Evolutionary conservation across 2,329 filamentous ascomycete genomes (phyloP).

Genomic region (Phaeomoniella chlamydospora): DNA sequence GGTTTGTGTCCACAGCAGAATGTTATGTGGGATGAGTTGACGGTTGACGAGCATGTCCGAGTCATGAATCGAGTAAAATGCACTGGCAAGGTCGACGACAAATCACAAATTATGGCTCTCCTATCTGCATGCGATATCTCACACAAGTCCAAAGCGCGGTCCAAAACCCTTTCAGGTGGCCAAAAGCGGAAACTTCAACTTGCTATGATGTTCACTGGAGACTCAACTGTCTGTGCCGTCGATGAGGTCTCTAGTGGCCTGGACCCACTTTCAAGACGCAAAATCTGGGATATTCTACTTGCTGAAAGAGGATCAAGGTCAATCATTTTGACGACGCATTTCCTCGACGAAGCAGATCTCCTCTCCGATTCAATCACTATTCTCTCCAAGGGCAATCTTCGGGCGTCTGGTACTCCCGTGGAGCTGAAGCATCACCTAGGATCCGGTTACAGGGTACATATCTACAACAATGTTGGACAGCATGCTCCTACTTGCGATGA

Average conservation of each 20-base stretch:
- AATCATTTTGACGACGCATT: slow-evolving; percentile 82
- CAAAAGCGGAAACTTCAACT: slow-evolving; percentile 88
- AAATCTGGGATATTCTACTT: slow-evolving; percentile 88
- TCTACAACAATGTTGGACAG: slow-evolving; percentile 43
- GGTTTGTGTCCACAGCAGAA: slow-evolving; percentile 89
- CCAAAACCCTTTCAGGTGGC: slow-evolving; percentile 72
- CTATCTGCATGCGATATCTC: slow-evolving; percentile 53
- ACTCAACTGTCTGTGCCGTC: slow-evolving; percentile 74
- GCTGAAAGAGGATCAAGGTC: slow-evolving; percentile 70
- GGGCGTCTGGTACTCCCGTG: slow-evolving; percentile 71
- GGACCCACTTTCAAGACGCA: slow-evolving; percentile 71
- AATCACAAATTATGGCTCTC: slow-evolving; percentile 51
- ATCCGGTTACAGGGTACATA: slow-evolving; percentile 70
- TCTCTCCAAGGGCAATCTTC: slow-evolving; percentile 68
- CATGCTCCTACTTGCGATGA: neutral
- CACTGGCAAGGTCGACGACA: slow-evolving; percentile 24
- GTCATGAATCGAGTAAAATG: slow-evolving; percentile 79
- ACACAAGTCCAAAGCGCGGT: slow-evolving; percentile 55
- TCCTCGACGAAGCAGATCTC: slow-evolving; percentile 83
- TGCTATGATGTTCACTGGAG: slow-evolving; percentile 89
- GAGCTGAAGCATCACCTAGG: slow-evolving; percentile 72
- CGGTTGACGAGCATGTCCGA: slow-evolving; percentile 67
- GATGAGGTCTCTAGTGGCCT: slow-evolving; percentile 85
- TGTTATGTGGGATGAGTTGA: slow-evolving; percentile 81
- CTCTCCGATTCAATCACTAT: slow-evolving; percentile 82